Evolutionary conservation across 2,329 filamentous ascomycete genomes (phyloP).

Genomic region (Cephalotrichum gorgonifer): DNA sequence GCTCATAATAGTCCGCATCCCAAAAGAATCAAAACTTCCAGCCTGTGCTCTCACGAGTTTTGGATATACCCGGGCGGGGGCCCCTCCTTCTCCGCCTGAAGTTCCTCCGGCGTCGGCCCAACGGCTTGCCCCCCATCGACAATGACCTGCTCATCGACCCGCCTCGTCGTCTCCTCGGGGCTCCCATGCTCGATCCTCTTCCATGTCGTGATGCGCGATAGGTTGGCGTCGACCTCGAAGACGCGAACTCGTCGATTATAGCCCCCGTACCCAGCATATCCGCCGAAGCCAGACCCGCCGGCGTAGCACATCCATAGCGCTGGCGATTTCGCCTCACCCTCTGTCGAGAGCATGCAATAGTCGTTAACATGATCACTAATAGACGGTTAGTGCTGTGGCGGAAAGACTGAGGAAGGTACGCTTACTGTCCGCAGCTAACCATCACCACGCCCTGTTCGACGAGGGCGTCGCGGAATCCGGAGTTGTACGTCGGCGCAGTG

Average conservation of each 20-base stretch:
- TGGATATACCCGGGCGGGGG: not conserved
- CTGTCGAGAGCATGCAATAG: constrained; percentile 67
- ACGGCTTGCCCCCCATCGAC: constrained; percentile 48
- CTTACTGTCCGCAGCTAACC: constrained; percentile 84
- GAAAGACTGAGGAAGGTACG: constrained; percentile 11
- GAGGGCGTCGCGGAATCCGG: constrained; percentile 83
- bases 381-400: not conserved
- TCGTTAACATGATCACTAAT: constrained; percentile 87
- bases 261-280: constrained; percentile 83
- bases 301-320: constrained; percentile 97
- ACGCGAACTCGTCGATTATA: constrained; percentile 77
- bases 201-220: constrained; percentile 81
- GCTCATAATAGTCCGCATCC: not conserved
- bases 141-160: constrained; percentile 55
- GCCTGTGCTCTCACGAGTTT: not conserved
- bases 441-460: constrained; percentile 77
- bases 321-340: constrained; percentile 34
- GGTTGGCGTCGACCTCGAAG: constrained; percentile 89
- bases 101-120: constrained; percentile 14
- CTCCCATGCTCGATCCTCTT: constrained; percentile 71
- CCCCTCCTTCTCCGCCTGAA: not conserved
- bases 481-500: constrained; percentile 82
- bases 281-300: constrained; percentile 83
- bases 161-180: constrained; percentile 33
- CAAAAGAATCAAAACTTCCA: not conserved